Evolutionary conservation across 495 filamentous ascomycete genomes (phyloP), one percentile per base, ranked within the genome.

Genomic region (Penicillium pancosmium): DNA sequence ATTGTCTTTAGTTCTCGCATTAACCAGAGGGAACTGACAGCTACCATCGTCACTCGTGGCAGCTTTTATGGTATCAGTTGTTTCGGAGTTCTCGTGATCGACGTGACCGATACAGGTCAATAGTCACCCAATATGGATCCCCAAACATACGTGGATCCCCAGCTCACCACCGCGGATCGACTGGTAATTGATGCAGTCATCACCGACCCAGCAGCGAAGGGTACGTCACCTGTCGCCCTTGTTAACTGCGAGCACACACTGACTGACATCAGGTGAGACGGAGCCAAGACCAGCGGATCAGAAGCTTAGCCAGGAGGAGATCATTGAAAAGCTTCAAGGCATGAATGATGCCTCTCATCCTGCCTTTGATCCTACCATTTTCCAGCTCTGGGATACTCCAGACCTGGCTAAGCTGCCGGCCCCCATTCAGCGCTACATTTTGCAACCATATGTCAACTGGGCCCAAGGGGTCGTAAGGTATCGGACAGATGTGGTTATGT

Each of bases 401-500:
- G 61, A 75, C 38, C 59, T 83, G 41, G 57, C 50, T 0, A 69
- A 58, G 21, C 68, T 79, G 15, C 76, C 74, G 4, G 54, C 59
- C 1, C 46, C 65, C 4, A 53, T 87, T 16, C 73, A 79, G 58
- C 61, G 71, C 49, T 78, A 74, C 59, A 47, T 89, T 1, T 68
- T 88, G 47, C 65, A 78, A 36, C 83, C 84, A 3, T 90, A 89
- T 62, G 70, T 82, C 53, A 62, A 66, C 44, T 78, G 80, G 74
- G 87, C 83, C 0, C 73, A 74, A 33, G 62, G 59, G 2, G 73
- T 88, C 16, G 84, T 86, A 8, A 84, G 87, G 15, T 71, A 80
- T 50, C 66, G 80, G 36, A 88, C 86, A 5, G 88, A 91, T 67
- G 86, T 92, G 18, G 83, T 93, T 25, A 88, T 93, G 78, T 63